These are phyloP conservation scores for Dissophora ornata DNA, from an alignment of 192 early-diverging fungal genomes.

Conservation along the genomic window DNA sequence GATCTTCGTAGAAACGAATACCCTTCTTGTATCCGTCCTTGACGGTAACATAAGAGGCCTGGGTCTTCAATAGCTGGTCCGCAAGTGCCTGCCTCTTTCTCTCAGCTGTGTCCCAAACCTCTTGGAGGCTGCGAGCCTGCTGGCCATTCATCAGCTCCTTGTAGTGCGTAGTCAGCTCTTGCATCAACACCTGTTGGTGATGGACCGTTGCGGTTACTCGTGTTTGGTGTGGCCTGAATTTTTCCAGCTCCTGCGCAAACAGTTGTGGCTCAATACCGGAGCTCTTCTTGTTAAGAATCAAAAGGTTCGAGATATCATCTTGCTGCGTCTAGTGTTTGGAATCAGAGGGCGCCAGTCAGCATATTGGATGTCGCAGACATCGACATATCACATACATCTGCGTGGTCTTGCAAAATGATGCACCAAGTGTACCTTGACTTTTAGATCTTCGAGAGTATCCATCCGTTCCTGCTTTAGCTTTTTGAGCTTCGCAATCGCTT, in stretches of 20 bases:
- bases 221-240: conserved; percentile 84
- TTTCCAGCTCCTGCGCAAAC: conserved; percentile 91
- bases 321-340: conserved; percentile 75
- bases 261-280: conserved; percentile 87
- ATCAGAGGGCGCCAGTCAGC: neutral
- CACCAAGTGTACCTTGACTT: conserved; percentile 69
- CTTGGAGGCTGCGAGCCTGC: conserved; percentile 73
- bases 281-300: conserved; percentile 78
- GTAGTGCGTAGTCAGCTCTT: conserved; percentile 81
- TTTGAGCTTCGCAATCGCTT: conserved; percentile 67
- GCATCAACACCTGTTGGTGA: conserved; percentile 78
- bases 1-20: conserved; percentile 74
- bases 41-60: conserved; percentile 71
- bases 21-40: conserved; percentile 72
- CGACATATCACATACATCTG: no score
- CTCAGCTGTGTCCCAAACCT: conserved; percentile 76
- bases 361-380: neutral
- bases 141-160: conserved; percentile 79
- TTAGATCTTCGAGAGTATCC: conserved; percentile 78
- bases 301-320: conserved; percentile 89
- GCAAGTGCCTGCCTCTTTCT: conserved; percentile 70
- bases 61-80: conserved; percentile 74
- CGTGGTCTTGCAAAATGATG: no score
- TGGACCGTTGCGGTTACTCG: conserved; percentile 79
- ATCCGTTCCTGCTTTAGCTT: conserved; percentile 78